Base-by-base conservation (phyloP, 2,329 filamentous ascomycete species). In the Verticillium albo-atrum region DNA sequence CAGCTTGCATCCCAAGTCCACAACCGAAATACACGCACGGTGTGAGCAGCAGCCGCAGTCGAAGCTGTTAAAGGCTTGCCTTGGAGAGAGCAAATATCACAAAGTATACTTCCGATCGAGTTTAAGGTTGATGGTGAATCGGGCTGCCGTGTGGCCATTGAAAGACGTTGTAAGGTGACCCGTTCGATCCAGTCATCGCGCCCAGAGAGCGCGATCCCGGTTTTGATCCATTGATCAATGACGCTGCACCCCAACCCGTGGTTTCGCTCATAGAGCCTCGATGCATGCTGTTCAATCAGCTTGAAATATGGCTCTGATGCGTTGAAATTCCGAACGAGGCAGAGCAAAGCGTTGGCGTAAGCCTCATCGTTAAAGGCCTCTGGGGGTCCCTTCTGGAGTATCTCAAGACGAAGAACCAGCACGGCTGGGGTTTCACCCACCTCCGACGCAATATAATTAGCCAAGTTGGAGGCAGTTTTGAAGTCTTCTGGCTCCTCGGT, bases 1-100 rank as follows among this genome's bases (percentile, higher is more conserved):
- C 10, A 50, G 42, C 20, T 23, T 23, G 20, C 1, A 26, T 1
- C n/a, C 25, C 9, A 20, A 12, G 9, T 26, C 10, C 4, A 4
- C 4, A 23, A 2, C 2, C 20, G 9, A 7, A 7, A 14, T 12
- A 2, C n/a, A 71, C 82, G 65, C 68, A 89, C 86, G 34, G 85
- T 89, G 65, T 91, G 88, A 6, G 84, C 83, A 34, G 88, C 87
- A 62, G 86, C 84, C 14, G 89, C 85, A 6, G 86, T 86, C 62
- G 84, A 80, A 4, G 83, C 72, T 25, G 82, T 78, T 4, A 96
- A 70, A 0, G 80, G 70, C 1, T 74, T 72, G 5, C 75, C 71
- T 4, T 82, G 72, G 20, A 74, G 76, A 1, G 77, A 72, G 1
- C 78, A 68, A 1, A 90, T 69, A 1, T 60, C 61, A 14, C 67